Evolutionary conservation across 2,329 filamentous ascomycete species (phyloP).

Genomic region (Hypomyces perniciosus): DNA sequence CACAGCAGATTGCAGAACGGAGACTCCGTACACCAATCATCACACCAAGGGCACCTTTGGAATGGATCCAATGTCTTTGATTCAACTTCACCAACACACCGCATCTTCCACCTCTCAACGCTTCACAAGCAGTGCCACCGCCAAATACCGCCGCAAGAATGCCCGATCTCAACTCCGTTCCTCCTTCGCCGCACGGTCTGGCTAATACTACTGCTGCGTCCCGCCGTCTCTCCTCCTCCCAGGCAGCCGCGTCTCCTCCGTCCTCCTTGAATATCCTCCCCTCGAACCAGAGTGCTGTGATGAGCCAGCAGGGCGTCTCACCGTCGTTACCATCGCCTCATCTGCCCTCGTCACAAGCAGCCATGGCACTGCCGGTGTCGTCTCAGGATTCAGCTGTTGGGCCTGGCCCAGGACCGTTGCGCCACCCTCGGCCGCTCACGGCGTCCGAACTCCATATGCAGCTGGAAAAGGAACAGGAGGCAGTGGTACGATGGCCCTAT

Average conservation of each 20-base stretch:
- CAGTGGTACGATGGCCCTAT: constrained; percentile 57
- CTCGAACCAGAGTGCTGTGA: constrained; percentile 46
- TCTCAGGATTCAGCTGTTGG: constrained; percentile 34
- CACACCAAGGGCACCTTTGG: not conserved
- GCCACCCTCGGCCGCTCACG: constrained; percentile 82
- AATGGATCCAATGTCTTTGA: constrained; percentile 10
- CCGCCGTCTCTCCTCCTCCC: constrained; percentile 38
- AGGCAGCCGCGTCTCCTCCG: constrained; percentile 34
- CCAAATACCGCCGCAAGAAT: constrained; percentile 25
- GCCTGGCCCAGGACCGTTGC: constrained; percentile 62
- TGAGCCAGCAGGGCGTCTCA: constrained; percentile 30
- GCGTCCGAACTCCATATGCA: constrained; percentile 83
- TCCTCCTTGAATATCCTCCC: constrained; percentile 49
- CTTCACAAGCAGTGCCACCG: not conserved
- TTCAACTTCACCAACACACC: constrained; percentile 9
- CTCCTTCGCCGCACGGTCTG: constrained; percentile 42
- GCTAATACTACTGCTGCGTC: constrained; percentile 32
- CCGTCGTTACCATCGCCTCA: constrained; percentile 26
- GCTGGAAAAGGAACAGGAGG: constrained; percentile 92
- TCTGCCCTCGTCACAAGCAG: constrained; percentile 14
- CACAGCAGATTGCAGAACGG: not conserved
- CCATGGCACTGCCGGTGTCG: constrained; percentile 24
- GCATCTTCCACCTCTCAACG: constrained; percentile 8
- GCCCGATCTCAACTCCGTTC: constrained; percentile 53
- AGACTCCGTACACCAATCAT: not conserved